Conservation (phyloP, 2,329 filamentous ascomycete genomes). For the Colletotrichum siamense region DNA sequence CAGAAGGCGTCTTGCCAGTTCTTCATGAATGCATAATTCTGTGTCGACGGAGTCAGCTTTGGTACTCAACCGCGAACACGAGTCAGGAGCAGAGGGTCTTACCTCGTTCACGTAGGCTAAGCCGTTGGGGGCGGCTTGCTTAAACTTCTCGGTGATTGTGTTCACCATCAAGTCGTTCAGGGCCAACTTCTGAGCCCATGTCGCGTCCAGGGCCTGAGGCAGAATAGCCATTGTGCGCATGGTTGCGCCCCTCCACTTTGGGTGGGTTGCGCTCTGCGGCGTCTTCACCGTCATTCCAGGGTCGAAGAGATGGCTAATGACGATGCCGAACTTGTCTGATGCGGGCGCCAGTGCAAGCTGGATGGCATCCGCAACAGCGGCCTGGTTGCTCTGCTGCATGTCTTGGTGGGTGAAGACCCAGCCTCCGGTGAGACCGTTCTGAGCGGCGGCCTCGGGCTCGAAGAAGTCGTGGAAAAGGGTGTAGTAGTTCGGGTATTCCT, state of each 20-base stretch:
- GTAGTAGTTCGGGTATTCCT: slow-evolving; percentile 17
- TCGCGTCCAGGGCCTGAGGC: slow-evolving; percentile 12
- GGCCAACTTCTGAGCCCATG: slow-evolving; percentile 13
- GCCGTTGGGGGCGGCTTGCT: slow-evolving; percentile 11
- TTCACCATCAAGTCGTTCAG: slow-evolving; percentile 22
- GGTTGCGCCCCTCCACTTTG: slow-evolving; percentile 11
- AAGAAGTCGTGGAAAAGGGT: slow-evolving; percentile 19
- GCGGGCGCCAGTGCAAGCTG: neutral
- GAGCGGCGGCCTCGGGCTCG: slow-evolving; percentile 17
- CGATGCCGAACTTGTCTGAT: neutral
- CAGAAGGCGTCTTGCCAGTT: slow-evolving; percentile 23
- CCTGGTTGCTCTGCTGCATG: slow-evolving; percentile 7
- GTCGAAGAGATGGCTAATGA: slow-evolving; percentile 19
- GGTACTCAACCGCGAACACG: neutral
- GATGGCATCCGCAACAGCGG: slow-evolving; percentile 5
- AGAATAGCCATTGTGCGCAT: slow-evolving; percentile 21
- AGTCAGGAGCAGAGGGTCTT: neutral
- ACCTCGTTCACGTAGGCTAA: slow-evolving; percentile 21
- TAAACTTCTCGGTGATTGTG: slow-evolving; percentile 19
- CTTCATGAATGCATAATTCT: slow-evolving; percentile 23
- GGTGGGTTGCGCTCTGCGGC: slow-evolving; percentile 18
- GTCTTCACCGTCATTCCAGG: neutral
- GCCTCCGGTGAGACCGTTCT: slow-evolving; percentile 23
- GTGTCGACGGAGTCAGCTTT: neutral
- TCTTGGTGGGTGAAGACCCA: slow-evolving; percentile 23